Base-by-base conservation (phyloP, 495 filamentous ascomycete genomes). In the Tuber indicum region DNA sequence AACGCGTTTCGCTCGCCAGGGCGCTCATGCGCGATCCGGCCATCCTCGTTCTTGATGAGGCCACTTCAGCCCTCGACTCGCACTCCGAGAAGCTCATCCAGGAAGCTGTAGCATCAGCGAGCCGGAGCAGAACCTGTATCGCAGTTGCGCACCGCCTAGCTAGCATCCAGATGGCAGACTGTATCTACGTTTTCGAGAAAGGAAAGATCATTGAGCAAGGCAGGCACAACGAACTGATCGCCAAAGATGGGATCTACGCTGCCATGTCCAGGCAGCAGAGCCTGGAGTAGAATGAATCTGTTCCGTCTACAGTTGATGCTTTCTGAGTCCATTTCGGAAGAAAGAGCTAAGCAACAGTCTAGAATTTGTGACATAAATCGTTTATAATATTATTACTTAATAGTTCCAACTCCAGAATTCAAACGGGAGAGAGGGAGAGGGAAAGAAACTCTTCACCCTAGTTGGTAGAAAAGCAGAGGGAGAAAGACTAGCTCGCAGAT, bases 21-120 rank as follows among this genome's bases (percentile, higher is more conserved):
- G 90, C 90, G 6, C 84, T 91, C 17, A 86, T 94, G 41, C 88
- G 91, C 70, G 86, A 93, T 73, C 91, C 93, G 0, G 86, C 87
- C 19, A 88, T 96, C 58, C 85, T 96, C 43, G 86, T 96, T 16
- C 85, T 96, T n/a, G 92, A 95, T 79, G 92, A 95, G 81, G 90
- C 91, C 16, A 93, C 92, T 0, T 88, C 84, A 41, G 88, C 89
- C 1, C 81, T 93, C 26, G 91, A 84, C 73, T 79, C 82, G 0
- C 77, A 80, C 69, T 79, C 78, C 5, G 82, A 84, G 75, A 78
- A 79, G 66, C 23, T 83, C 0, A 77, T 83, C 6, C 82, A 83
- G 72, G 75, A 79, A 32, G 79, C 79, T 7, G 62, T 83, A 9
- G 81, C 77, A 36, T 75, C 73, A n/a, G 82, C 79, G 19, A 76